phyloP scores from a whole-genome alignment of 192 early-diverging fungal genomes.

The Rhizophagus prolifer region DNA sequence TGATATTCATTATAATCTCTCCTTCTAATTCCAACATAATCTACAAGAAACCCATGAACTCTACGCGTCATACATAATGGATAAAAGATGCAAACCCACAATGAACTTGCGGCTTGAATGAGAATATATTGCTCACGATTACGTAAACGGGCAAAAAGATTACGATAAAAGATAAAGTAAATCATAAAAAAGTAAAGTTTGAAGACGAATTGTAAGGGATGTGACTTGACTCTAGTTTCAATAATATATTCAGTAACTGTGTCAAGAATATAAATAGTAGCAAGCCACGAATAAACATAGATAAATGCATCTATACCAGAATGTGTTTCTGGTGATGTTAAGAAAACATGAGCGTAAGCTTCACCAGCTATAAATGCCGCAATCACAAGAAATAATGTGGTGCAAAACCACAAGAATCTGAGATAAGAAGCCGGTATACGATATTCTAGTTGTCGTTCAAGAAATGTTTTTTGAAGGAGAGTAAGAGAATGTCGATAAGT shows the following conservation, averaged over 20 bases:
- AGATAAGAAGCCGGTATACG: slow-evolving; percentile 69
- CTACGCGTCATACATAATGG: slow-evolving; percentile 66
- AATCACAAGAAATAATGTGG: slow-evolving; percentile 64
- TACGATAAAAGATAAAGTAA: slow-evolving; percentile 81
- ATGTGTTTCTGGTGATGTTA: slow-evolving; percentile 53
- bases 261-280: slow-evolving; percentile 67
- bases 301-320: slow-evolving; percentile 58
- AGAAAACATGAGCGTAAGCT: slow-evolving; percentile 63
- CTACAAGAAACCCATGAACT: slow-evolving; percentile 52
- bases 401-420: slow-evolving; percentile 78
- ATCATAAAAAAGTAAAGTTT: slow-evolving; percentile 79
- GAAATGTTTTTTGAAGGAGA: slow-evolving; percentile 57
- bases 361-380: slow-evolving; percentile 68
- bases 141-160: slow-evolving; percentile 70
- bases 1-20: slow-evolving; percentile 65
- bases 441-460: slow-evolving; percentile 41
- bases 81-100: slow-evolving; percentile 76
- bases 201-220: slow-evolving; percentile 68
- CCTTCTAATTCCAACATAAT: slow-evolving; percentile 54
- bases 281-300: slow-evolving; percentile 76
- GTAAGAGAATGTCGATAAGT: slow-evolving; percentile 48
- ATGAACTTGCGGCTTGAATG: slow-evolving; percentile 66
- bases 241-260: slow-evolving; percentile 66
- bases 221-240: slow-evolving; percentile 58
- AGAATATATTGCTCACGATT: slow-evolving; percentile 64